Evolutionary conservation across 441 rosid genomes (phyloP).

Genomic region (Populus hybrid): DNA sequence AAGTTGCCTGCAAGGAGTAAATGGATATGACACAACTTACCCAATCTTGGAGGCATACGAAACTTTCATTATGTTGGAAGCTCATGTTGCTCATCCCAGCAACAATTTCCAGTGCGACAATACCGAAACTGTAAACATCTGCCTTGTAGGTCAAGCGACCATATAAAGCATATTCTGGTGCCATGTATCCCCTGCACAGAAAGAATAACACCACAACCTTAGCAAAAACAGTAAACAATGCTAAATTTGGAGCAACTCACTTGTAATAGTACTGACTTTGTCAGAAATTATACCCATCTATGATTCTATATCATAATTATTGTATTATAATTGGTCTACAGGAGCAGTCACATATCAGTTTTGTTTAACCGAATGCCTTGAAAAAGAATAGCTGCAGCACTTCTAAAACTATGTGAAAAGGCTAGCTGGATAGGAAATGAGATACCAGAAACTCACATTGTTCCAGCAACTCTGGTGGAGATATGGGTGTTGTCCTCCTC

Average conservation of each 20-base stretch:
- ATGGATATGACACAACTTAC: constrained; percentile 9
- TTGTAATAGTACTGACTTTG: neutral
- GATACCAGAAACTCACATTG: constrained; percentile 43
- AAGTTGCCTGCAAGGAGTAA: neutral
- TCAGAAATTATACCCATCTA: neutral
- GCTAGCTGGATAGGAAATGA: neutral
- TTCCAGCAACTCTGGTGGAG: constrained; percentile 81
- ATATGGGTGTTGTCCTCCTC: constrained; percentile 51
- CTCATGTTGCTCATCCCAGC: constrained; percentile 57
- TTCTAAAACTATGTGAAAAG: too few relatives aligned
- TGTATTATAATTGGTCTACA: neutral
- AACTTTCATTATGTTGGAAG: constrained; percentile 45
- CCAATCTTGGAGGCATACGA: constrained; percentile 57
- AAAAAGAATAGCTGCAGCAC: too few relatives aligned
- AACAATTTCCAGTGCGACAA: constrained; percentile 63
- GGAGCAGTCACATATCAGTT: neutral
- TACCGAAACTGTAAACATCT: constrained; percentile 62
- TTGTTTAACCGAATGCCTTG: neutral
- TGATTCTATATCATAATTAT: too few relatives aligned
- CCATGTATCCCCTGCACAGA: too few relatives aligned
- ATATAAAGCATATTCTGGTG: constrained; percentile 62
- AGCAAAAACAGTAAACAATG: neutral
- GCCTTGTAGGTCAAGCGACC: constrained; percentile 56
- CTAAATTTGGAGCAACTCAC: neutral
- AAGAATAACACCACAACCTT: too few relatives aligned